These are phyloP conservation scores for Lichenothelia convexa DNA, from an alignment of 495 filamentous ascomycete genomes.

Conservation along the genomic window DNA sequence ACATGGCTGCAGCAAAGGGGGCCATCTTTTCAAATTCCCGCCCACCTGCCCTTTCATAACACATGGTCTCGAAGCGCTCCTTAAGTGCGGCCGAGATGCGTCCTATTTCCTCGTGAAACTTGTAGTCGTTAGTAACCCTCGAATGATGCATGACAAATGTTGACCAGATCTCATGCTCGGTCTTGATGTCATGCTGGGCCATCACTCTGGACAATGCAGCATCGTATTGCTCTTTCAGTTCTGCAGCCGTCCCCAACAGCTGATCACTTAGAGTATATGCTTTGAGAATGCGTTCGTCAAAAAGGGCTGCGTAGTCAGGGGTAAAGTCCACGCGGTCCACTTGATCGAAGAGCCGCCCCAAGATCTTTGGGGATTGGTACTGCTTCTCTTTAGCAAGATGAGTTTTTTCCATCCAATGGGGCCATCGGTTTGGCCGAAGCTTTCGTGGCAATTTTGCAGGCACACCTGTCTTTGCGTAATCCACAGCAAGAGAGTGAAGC, in stretches of 20 bases:
- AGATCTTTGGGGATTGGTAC: conserved; percentile 51
- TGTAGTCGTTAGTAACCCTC: conserved; percentile 52
- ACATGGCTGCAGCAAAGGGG: conserved; percentile 72
- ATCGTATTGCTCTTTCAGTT: conserved; percentile 65
- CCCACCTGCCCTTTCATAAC: conserved; percentile 43
- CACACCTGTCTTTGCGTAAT: conserved; percentile 79
- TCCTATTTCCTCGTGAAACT: conserved; percentile 66
- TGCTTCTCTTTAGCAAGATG: conserved; percentile 27
- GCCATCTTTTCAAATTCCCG: conserved; percentile 36
- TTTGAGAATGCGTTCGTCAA: conserved; percentile 60
- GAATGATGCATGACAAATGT: conserved; percentile 63
- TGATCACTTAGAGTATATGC: conserved; percentile 35
- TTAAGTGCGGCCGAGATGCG: conserved; percentile 42
- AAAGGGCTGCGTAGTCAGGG: conserved; percentile 47
- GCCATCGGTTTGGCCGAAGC: conserved; percentile 44
- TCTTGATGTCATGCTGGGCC: conserved; percentile 68
- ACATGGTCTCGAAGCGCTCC: conserved; percentile 44
- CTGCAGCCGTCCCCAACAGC: conserved; percentile 36
- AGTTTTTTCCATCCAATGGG: conserved; percentile 83
- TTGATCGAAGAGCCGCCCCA: conserved; percentile 70
- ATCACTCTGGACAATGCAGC: conserved; percentile 57
- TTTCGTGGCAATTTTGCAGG: conserved; percentile 46
- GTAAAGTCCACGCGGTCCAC: conserved; percentile 49
- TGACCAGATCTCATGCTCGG: conserved; percentile 84
- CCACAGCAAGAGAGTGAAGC: conserved; percentile 80